Conservation (phyloP, 352 stramenopile species). For the Pythium biforme region DNA sequence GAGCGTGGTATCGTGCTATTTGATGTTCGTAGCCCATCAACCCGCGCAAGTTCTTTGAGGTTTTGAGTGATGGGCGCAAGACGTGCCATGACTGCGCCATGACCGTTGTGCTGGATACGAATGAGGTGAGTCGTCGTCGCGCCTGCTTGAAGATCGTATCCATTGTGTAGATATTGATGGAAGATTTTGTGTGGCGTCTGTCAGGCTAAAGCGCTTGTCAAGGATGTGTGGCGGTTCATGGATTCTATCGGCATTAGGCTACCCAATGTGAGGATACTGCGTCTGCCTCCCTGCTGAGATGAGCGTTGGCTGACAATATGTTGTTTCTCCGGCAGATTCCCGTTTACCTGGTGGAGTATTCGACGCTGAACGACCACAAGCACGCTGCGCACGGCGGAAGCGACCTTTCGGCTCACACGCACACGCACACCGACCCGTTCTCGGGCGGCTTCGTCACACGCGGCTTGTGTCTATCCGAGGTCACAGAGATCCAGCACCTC, state of each 20-base stretch:
- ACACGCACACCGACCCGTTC: constrained; percentile 26
- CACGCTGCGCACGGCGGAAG: constrained; percentile 19
- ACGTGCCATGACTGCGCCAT: constrained; percentile 62
- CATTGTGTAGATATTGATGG: neutral
- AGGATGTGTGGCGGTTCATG: constrained; percentile 75
- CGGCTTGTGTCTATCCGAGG: constrained; percentile 54
- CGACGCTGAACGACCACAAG: constrained; percentile 52
- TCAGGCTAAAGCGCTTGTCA: constrained; percentile 32
- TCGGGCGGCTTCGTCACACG: constrained; percentile 37
- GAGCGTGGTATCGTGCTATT: too few relatives aligned
- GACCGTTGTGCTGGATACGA: constrained; percentile 56
- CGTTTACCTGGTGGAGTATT: constrained; percentile 62
- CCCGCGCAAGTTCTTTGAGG: constrained; percentile 46
- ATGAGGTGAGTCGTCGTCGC: constrained; percentile 30
- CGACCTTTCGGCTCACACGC: constrained; percentile 19
- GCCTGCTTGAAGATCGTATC: neutral
- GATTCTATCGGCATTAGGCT: constrained; percentile 60
- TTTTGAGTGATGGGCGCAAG: constrained; percentile 61
- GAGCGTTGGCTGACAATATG: neutral
- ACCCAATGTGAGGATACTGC: constrained; percentile 34
- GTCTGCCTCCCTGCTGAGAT: neutral
- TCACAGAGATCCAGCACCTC: constrained; percentile 55
- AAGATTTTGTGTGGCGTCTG: neutral
- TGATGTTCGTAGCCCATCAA: constrained; percentile 36
- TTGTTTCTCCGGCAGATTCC: constrained; percentile 37